Percentiles rank a stretch among this genome's conserved stretches.
Conservation (phyloP, 1,284 basidiomycete genomes). For the Anthracocystis setariae region DNA sequence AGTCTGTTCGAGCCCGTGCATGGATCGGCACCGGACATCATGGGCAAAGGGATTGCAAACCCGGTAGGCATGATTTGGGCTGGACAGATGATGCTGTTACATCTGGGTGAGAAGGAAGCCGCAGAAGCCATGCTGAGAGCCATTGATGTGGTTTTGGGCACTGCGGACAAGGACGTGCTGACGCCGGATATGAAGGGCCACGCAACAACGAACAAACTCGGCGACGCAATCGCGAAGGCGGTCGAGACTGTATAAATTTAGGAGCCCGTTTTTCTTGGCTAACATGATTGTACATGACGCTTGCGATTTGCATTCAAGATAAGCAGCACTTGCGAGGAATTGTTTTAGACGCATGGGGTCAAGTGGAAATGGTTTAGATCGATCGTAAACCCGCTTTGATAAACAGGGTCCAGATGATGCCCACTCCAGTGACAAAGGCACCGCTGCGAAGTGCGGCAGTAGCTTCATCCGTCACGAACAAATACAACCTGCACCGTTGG, state of each 20-base stretch:
- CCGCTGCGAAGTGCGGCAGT: constrained; percentile 23
- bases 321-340: too few species aligned
- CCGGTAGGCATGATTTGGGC: constrained; percentile 73
- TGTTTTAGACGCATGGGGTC: not conserved
- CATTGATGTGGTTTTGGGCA: constrained; percentile 70
- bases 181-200: constrained; percentile 51
- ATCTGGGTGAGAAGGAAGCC: constrained; percentile 72
- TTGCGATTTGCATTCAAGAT: too few species aligned
- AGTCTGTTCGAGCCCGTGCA: constrained; percentile 70
- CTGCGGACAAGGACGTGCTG: constrained; percentile 10
- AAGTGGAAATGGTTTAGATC: constrained; percentile 3
- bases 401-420: constrained; percentile 46
- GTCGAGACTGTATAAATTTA: constrained; percentile 16
- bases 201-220: constrained; percentile 33
- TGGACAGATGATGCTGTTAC: constrained; percentile 73
- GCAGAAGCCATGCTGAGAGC: constrained; percentile 72
- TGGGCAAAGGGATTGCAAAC: constrained; percentile 62
- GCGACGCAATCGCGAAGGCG: constrained; percentile 43
- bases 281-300: not conserved
- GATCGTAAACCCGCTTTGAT: constrained; percentile 41
- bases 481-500: constrained; percentile 36
- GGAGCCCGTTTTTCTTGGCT: not conserved
- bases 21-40: constrained; percentile 42
- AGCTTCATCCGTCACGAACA: constrained; percentile 28
- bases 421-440: constrained; percentile 32